Conservation (phyloP, 352 stramenopile species). For the Plasmopara muralis region DNA sequence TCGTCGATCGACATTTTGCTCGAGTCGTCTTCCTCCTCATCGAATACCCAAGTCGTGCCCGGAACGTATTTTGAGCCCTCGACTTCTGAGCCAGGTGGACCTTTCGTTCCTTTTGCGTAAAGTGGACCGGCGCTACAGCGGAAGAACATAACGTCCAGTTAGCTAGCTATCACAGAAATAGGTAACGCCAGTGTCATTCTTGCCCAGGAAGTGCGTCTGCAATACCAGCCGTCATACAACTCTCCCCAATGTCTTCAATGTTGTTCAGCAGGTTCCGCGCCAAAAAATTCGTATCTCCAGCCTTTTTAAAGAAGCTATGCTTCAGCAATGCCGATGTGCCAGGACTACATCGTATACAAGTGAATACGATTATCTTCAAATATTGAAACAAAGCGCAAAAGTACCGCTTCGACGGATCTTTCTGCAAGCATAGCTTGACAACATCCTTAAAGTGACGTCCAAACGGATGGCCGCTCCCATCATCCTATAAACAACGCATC, state of each 20-base stretch:
- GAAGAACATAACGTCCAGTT: slow-evolving; percentile 2
- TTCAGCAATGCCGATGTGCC: slow-evolving; percentile 78
- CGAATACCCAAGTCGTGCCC: slow-evolving; percentile 86
- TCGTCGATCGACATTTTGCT: slow-evolving; percentile 82
- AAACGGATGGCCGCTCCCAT: slow-evolving; percentile 79
- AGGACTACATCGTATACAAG: slow-evolving; percentile 33
- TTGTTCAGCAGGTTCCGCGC: slow-evolving; percentile 60
- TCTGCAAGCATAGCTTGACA: slow-evolving; percentile 85
- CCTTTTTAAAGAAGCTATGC: slow-evolving; percentile 88
- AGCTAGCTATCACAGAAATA: background rate
- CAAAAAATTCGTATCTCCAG: slow-evolving; percentile 59
- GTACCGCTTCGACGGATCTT: slow-evolving; percentile 80
- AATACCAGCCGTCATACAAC: slow-evolving; percentile 78
- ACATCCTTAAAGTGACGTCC: slow-evolving; percentile 85
- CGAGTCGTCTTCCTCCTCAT: slow-evolving; percentile 72
- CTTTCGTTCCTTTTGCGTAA: slow-evolving; percentile 76
- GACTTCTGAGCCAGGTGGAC: slow-evolving; percentile 45
- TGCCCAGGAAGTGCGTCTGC: slow-evolving; percentile 76
- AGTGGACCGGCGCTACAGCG: slow-evolving; percentile 57
- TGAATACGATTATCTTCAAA: background rate
- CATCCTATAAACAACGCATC: slow-evolving; percentile 38
- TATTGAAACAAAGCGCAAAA: background rate
- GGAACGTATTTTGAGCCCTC: slow-evolving; percentile 81
- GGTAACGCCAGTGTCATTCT: slow-evolving; percentile 2
- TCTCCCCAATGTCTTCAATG: slow-evolving; percentile 86